These are phyloP conservation scores for Thelephora aurantiotincta DNA, from an alignment of 768 basidiomycete genomes.

Conservation along the genomic window DNA sequence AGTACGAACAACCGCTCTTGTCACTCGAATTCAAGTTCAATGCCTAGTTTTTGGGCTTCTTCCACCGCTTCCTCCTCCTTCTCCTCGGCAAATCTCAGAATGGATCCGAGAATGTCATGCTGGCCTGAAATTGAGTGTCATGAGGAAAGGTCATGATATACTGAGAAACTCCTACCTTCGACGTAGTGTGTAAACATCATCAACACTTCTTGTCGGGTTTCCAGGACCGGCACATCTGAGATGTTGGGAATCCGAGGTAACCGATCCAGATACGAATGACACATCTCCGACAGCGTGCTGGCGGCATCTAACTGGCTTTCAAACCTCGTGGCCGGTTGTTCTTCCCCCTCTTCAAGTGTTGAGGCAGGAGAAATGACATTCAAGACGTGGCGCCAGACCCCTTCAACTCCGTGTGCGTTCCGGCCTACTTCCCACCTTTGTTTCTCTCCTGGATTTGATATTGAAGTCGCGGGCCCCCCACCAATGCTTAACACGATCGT, in stretches of 20 bases:
- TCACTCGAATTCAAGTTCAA: slow-evolving; percentile 25
- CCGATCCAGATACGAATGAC: slow-evolving; percentile 30
- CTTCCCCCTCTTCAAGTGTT: slow-evolving; percentile 14
- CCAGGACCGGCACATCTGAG: slow-evolving; percentile 3
- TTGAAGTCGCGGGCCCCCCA: slow-evolving; percentile 17
- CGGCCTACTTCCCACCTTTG: slow-evolving; percentile 54
- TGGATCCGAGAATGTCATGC: slow-evolving; percentile 36
- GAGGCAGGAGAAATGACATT: slow-evolving; percentile 17
- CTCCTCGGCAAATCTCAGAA: slow-evolving; percentile 32
- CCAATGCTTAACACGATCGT: slow-evolving; percentile 71
- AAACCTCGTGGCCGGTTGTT: slow-evolving; percentile 15
- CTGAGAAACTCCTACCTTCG: slow-evolving; percentile 17
- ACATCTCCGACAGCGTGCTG: slow-evolving; percentile 54
- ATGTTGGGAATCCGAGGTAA: slow-evolving; percentile 25
- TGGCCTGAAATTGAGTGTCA: slow-evolving; percentile 29
- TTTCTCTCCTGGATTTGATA: slow-evolving; percentile 3
- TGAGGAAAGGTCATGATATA: background rate
- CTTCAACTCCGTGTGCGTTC: slow-evolving; percentile 34
- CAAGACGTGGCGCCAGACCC: slow-evolving; percentile 44
- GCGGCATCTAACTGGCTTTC: slow-evolving; percentile 62
- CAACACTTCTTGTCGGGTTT: slow-evolving; percentile 42
- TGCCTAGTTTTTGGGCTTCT: slow-evolving; percentile 34
- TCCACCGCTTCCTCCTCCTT: slow-evolving; percentile 35
- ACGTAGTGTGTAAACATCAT: slow-evolving; percentile 58
- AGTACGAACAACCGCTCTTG: background rate